Evolutionary conservation across 2,329 filamentous ascomycete genomes (phyloP), one percentile per base, ranked within the genome.

Genomic region (Xylariales sp.): DNA sequence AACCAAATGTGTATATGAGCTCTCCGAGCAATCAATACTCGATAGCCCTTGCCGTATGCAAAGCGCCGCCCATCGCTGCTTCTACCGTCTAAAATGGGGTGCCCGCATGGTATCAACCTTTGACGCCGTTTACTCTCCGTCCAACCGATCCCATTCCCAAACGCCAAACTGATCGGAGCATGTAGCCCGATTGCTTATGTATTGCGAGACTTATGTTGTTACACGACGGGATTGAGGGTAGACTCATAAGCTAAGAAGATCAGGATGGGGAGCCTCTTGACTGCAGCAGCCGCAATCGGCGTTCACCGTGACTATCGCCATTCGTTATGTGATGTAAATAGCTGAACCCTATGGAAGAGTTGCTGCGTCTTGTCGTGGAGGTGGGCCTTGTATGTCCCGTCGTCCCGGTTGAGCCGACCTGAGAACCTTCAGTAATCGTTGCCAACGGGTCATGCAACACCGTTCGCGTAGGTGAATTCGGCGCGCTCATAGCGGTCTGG

Each of bases 401-500:
- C 29, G 24, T 35, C 14, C 31, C 38, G 20, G 29, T 31, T 9
- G 25, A 14, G 15, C 40, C 48, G 9, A 33, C 41, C 3, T 32
- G 43, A 6, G 48, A 39, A n/a, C 25, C 45, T 42, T 60, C 58
- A 12, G 49, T 42, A 22, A 58, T 56, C 27, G 55, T 54, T 31
- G 52, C 44, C 42, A 60, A 47, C 4, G 59, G 57, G 38, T 62
- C 55, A 11, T 43, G 43, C 7, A 45, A 16, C n/a, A 49, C 63
- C 4, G 51, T 55, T 15, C 62, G 61, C 1, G 66, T 66, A 2
- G 73, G 70, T 10, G 74, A 72, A 15, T 60, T 58, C 5, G 78
- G 76, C 20, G 69, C 69, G 51, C 71, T 77, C 31, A 76, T 64
- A 1, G 78, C 82, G 3, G 82, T 74, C 42, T 74, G 65, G 55